Conservation (phyloP, 2,329 filamentous ascomycete species). For the Camillea tinctor region DNA sequence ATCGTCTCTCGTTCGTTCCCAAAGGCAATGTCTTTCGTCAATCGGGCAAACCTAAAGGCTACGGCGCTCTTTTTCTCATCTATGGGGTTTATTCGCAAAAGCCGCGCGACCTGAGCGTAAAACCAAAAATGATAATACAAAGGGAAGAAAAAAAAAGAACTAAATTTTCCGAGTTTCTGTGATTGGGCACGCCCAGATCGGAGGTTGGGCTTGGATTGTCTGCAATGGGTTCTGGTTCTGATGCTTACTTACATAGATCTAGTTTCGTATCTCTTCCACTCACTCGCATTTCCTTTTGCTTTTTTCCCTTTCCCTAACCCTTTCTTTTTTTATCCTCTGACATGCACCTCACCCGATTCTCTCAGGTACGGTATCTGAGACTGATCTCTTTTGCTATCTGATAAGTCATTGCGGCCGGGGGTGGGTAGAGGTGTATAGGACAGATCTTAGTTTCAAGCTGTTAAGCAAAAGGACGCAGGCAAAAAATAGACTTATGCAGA, state of each 20-base stretch:
- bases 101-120: background rate
- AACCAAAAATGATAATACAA: background rate
- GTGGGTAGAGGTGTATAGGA: background rate
- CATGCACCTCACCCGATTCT: background rate
- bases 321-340: no score
- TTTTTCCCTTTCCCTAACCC: no score
- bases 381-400: background rate
- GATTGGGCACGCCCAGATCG: background rate
- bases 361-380: background rate
- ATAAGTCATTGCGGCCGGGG: background rate
- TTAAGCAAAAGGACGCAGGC: no score
- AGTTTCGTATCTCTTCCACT: background rate
- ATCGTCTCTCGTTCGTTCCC: background rate
- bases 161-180: background rate
- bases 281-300: no score
- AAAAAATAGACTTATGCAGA: no score
- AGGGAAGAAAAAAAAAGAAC: background rate
- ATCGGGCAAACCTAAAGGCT: background rate
- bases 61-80: background rate
- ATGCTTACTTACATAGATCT: background rate
- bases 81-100: background rate
- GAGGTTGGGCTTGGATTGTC: background rate
- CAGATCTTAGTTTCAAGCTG: no score
- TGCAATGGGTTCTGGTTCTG: background rate
- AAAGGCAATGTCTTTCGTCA: background rate